These are phyloP conservation scores for Rhododendron molle DNA, from an alignment of 148 eudicot genomes.

Conservation along the genomic window DNA sequence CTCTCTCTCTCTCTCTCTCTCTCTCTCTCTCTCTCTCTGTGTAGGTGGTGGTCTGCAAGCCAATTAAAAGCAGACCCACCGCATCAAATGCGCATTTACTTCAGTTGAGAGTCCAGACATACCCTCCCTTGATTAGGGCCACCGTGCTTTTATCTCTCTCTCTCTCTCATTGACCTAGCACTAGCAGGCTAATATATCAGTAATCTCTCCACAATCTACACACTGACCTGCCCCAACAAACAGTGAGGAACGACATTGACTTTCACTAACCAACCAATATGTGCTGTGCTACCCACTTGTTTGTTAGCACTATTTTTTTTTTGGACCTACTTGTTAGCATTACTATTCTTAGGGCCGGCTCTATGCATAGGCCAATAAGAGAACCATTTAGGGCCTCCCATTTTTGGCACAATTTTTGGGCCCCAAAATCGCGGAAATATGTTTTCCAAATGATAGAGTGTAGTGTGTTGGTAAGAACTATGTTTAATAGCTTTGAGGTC, in stretches of 20 bases:
- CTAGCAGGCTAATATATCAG: neutral
- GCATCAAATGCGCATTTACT: constrained; percentile 40
- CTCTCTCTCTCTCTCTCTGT: neutral
- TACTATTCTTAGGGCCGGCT: too few relatives aligned
- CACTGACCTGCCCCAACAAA: constrained; percentile 10
- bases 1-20: neutral
- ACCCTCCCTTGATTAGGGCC: neutral
- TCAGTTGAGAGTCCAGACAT: constrained; percentile 20
- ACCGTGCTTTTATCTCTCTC: neutral
- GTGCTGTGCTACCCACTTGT: neutral
- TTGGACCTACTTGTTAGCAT: too few relatives aligned
- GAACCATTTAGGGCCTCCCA: rapidly evolving
- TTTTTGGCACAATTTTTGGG: too few relatives aligned
- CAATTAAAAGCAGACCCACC: constrained; percentile 30
- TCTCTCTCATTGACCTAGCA: constrained; percentile 1
- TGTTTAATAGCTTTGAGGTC: too few relatives aligned
- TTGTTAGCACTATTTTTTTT: neutral
- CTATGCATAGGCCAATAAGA: too few relatives aligned
- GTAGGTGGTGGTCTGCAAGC: constrained; percentile 19
- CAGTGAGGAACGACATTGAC: constrained; percentile 7
- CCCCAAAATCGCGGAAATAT: too few relatives aligned
- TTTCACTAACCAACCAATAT: neutral
- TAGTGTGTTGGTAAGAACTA: too few relatives aligned
- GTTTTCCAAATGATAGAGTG: too few relatives aligned
- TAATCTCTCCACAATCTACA: neutral